A percentile compares a stretch with the other conserved stretches of the same genome.
Conservation (phyloP, 257 asterid genomes). For the Scutellaria baicalensis region DNA sequence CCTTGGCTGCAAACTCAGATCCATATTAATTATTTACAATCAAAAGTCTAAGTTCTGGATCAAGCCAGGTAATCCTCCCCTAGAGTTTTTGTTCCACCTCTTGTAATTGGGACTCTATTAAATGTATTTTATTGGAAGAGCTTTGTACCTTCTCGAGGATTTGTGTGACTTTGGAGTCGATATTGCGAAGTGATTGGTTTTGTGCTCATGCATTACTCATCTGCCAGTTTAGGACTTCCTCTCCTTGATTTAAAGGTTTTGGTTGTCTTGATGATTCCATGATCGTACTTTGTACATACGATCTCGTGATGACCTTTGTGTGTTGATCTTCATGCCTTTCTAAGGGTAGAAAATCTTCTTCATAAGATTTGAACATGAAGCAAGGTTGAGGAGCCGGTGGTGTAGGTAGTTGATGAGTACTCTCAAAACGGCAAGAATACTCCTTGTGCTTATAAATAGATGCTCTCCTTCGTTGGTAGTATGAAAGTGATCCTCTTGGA, state of each 20-base stretch:
- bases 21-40: fast-evolving
- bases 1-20: neutral
- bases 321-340: neutral
- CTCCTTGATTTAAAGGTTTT: neutral
- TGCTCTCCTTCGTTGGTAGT: no score
- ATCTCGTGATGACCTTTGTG: neutral
- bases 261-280: neutral
- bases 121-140: neutral
- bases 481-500: no score
- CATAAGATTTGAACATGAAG: neutral
- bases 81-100: neutral
- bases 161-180: neutral
- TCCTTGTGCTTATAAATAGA: no score
- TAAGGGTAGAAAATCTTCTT: neutral
- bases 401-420: neutral
- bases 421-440: no score
- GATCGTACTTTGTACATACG: neutral
- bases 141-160: neutral
- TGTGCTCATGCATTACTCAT: neutral
- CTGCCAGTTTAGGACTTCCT: neutral
- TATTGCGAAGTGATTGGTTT: neutral
- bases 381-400: neutral
- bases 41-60: neutral
- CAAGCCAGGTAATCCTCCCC: neutral
- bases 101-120: neutral